Evolutionary conservation across 306 rosid species (phyloP), one percentile per base, ranked within the genome.

Genomic region (Heteromeles arbutifolia): DNA sequence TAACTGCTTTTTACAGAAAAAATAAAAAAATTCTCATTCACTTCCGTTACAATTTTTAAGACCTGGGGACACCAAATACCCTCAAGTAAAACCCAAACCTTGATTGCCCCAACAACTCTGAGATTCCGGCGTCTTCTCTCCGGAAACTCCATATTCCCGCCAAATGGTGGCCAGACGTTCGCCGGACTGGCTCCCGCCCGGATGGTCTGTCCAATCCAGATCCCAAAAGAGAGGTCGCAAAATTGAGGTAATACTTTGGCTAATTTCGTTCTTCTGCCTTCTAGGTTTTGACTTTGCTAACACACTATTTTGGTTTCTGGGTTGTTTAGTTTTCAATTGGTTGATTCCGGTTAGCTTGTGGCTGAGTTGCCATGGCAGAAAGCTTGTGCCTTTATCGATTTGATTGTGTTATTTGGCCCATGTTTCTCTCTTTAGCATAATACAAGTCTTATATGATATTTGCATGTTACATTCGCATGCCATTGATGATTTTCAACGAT

Each of bases 151-250:
- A 4, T 14, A 50, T 50, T 65, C 70, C 70, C 62, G 44, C 61
- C 62, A 70, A 41, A 80, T 84, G 83, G 83, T 72, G 24, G 65
- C 87, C 29, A 59, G 63, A 58, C 77, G 69, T 39, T 80, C 85
- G 80, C 83, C 82, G 74, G 88, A 84, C 5, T 68, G 81, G 84
- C 90, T 87, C 43, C 88, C 90, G 68, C 77, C 81, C 58, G 87
- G 90, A 31, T 85, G 86, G 90, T 75, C 82, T 31, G 66, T 79
- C 54, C 85, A 78, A 61, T 81, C 64, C 28, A 83, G 72, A 62
- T 75, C 69, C 41, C 90, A 74, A 58, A 84, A 75, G 79, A 63
- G 83, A 3, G 86, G 84, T 61, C 82, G 87, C 59, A 66, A 63
- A 79, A 83, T 81, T 74, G 77, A 69, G 90, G 93, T 89, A 85